Base-by-base conservation (phyloP, 1,284 basidiomycete genomes). In the Papiliotrema fonsecae region DNA sequence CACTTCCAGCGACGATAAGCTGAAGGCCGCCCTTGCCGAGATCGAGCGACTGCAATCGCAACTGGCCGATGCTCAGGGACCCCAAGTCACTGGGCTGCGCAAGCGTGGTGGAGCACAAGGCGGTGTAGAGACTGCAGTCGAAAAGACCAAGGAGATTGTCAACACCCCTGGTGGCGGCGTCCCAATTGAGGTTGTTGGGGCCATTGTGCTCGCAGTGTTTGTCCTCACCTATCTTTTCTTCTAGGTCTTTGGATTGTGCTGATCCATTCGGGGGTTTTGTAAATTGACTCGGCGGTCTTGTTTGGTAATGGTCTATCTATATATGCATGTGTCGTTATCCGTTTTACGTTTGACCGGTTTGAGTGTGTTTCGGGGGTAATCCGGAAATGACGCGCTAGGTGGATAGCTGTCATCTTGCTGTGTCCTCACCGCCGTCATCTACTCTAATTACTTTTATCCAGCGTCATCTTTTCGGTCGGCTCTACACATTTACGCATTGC, bases 221-320 rank as follows among this genome's bases (percentile, higher is more conserved):
- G 73, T 78, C 38, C 65, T 81, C 58, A 80, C 79, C 38, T 80
- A 78, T 55, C 64, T 78, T 54, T 77, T 78, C 73, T 77, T 78
- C 65, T 78, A 52, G 65, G 36, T 22, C 13, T 7, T 25, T 31
- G 25, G 18, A 7, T 16, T 9, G n/a, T n/a, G n/a, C n/a, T n/a
- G n/a, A n/a, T n/a, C n/a, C n/a, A n/a, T n/a, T n/a, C n/a, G n/a
- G n/a, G n/a, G n/a, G n/a, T n/a, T n/a, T n/a, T n/a, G n/a, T n/a
- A n/a, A n/a, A n/a, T n/a, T n/a, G n/a, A n/a, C n/a, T n/a, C n/a
- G n/a, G n/a, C n/a, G n/a, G n/a, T n/a, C n/a, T n/a, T n/a, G n/a
- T n/a, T n/a, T n/a, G n/a, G n/a, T n/a, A n/a, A n/a, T n/a, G n/a
- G n/a, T n/a, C n/a, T n/a, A n/a, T n/a, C n/a, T n/a, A n/a, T n/a